These are phyloP conservation scores for Cutaneotrichosporon mucoides DNA, from an alignment of 1,284 basidiomycete species.

Conservation along the genomic window DNA sequence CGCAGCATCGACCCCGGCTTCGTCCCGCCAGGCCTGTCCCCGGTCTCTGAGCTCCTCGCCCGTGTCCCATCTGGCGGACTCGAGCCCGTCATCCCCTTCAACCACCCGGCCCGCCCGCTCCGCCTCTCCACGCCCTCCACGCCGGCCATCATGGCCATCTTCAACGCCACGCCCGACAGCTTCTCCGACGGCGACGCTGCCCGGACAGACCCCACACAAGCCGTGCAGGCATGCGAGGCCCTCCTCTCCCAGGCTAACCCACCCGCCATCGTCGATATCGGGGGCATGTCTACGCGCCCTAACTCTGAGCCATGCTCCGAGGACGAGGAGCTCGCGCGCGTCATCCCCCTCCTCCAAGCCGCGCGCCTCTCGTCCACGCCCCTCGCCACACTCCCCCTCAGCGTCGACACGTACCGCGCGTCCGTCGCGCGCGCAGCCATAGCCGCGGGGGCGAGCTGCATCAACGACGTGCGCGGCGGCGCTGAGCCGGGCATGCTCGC, in stretches of 20 bases:
- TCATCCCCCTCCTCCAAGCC: constrained; percentile 65
- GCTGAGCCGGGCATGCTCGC: constrained; percentile 62
- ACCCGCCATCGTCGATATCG: constrained; percentile 80
- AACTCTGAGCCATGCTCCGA: constrained; percentile 61
- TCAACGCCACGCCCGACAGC: constrained; percentile 94
- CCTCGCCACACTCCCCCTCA: constrained; percentile 57
- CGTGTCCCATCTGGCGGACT: constrained; percentile 60
- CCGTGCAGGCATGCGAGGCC: constrained; percentile 28
- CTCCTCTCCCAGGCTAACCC: constrained; percentile 17
- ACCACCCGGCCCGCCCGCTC: constrained; percentile 55
- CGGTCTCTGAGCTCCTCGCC: constrained; percentile 54
- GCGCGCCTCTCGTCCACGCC: constrained; percentile 32
- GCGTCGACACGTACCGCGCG: constrained; percentile 88
- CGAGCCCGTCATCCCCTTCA: constrained; percentile 50
- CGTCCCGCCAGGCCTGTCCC: constrained; percentile 58
- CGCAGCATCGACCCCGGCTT: constrained; percentile 55
- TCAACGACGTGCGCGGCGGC: constrained; percentile 88
- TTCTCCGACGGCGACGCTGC: constrained; percentile 78
- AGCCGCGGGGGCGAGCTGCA: constrained; percentile 79
- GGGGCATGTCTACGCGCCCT: constrained; percentile 89
- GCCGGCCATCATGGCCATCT: constrained; percentile 85
- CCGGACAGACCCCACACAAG: constrained; percentile 28
- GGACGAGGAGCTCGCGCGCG: constrained; percentile 69
- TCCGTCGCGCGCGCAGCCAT: constrained; percentile 74
- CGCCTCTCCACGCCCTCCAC: constrained; percentile 36